Base-by-base conservation (phyloP, 345 rosid genomes). In the Populus euphratica region DNA sequence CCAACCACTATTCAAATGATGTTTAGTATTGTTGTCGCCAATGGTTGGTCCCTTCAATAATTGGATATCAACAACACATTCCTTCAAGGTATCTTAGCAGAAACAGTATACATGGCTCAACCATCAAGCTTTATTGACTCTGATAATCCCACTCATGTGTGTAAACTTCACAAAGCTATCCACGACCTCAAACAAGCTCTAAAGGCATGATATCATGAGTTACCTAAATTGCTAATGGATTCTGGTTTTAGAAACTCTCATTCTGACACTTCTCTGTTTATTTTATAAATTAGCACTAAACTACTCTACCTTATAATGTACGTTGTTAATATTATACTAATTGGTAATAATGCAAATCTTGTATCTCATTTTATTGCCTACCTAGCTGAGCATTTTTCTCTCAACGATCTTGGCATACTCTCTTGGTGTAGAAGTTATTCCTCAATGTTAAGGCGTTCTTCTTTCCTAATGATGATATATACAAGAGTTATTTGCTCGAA, bases 361-460 rank as follows among this genome's bases (percentile, higher is more conserved):
- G 47, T 43, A 11, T 9, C 12, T 11, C 16, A 43, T 0, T 9
- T 10, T 43, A 0, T 43, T 43, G 12, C 14, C 2, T 43, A 2
- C 2, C 16, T 43, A 43, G 47, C 4, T 2, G 0, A 43, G 0
- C 6, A 1, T 0, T 47, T 47, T 1, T 47, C 52, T 0, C 4
- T 47, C 52, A 47, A 47, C 4, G 52, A 47, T 6, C 20, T 47
- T 3, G 20, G 52, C 18, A 14, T 47, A 47, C 18, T 47, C 4
- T 6, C 1, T 47, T 4, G 52, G 18, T 3, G 18, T 47, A 1
- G 52, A 47, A 5, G 52, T 47, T 16, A 3, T 47, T 47, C 6
- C 4, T 4, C 5, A 47, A 3, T 1, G 5, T 4, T 1, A 13
- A 3, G 18, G 20, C 1, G 1, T 47, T 47, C 18, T 47, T 0